These are phyloP conservation scores for Cerrena zonata DNA, from an alignment of 1,284 basidiomycete genomes.

Conservation along the genomic window DNA sequence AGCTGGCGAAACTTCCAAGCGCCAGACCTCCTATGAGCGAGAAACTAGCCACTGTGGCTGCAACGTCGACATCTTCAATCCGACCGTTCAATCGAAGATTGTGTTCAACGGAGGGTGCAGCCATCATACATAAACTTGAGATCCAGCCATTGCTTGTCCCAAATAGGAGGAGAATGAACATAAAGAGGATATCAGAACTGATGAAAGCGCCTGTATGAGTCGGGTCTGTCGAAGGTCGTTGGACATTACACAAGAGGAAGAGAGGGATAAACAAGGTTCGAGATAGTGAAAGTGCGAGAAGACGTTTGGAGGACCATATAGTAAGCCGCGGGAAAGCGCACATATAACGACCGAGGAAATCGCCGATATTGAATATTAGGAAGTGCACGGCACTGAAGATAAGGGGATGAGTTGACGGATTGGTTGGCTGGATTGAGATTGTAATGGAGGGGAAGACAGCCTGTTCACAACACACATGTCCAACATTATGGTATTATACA, in stretches of 20 bases:
- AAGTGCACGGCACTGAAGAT: constrained; percentile 71
- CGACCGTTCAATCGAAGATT: constrained; percentile 60
- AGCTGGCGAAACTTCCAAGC: constrained; percentile 71
- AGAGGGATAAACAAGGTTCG: constrained; percentile 79
- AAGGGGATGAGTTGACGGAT: constrained; percentile 52
- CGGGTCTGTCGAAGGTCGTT: constrained; percentile 33
- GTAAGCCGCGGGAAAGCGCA: constrained; percentile 63
- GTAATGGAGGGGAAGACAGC: constrained; percentile 84
- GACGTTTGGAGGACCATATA: constrained; percentile 59
- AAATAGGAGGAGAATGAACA: constrained; percentile 66
- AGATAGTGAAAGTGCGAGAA: constrained; percentile 58
- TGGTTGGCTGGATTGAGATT: constrained; percentile 63
- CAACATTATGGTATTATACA: background rate
- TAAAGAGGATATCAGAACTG: constrained; percentile 70
- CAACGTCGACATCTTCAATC: constrained; percentile 74
- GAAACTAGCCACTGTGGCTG: constrained; percentile 76
- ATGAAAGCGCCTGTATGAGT: constrained; percentile 43
- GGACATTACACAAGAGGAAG: constrained; percentile 79
- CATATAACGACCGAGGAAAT: constrained; percentile 70
- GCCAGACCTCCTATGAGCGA: constrained; percentile 73
- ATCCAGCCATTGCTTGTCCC: constrained; percentile 77
- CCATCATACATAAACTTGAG: constrained; percentile 65
- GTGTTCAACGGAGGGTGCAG: constrained; percentile 66
- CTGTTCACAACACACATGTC: no score
- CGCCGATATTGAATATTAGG: constrained; percentile 70